A percentile compares a stretch with the other conserved stretches of the same genome.
Evolutionary conservation across 2,329 filamentous ascomycete genomes (phyloP).

Genomic region (Colletotrichum graminicola): DNA sequence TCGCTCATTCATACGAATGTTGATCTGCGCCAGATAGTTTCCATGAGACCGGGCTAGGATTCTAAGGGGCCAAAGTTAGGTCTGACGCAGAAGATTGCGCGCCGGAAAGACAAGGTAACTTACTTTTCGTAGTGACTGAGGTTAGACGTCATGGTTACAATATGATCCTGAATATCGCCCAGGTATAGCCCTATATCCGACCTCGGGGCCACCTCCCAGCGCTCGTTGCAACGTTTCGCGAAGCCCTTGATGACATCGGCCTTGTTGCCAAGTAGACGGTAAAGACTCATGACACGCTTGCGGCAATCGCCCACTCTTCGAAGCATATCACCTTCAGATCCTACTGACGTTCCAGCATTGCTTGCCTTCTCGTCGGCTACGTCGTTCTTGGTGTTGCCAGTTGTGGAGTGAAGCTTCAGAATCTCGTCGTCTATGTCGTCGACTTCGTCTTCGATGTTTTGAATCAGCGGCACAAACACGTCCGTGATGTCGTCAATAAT

Average conservation of each 20-base stretch:
- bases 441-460: slow-evolving; percentile 94
- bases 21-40: slow-evolving; percentile 99
- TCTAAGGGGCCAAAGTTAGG: slow-evolving; percentile 57
- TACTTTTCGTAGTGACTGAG: slow-evolving; percentile 96
- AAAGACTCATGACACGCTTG: slow-evolving; percentile 97
- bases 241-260: slow-evolving; percentile 99
- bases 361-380: slow-evolving; percentile 59
- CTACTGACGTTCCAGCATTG: slow-evolving; percentile 59
- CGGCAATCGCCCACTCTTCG: slow-evolving; percentile 92
- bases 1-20: slow-evolving; percentile 98
- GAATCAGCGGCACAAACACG: slow-evolving; percentile 91
- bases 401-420: slow-evolving; percentile 79
- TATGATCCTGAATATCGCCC: slow-evolving; percentile 98
- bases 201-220: slow-evolving; percentile 94
- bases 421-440: slow-evolving; percentile 97
- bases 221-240: slow-evolving; percentile 97
- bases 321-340: slow-evolving; percentile 83
- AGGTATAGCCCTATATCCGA: slow-evolving; percentile 98
- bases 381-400: slow-evolving; percentile 57
- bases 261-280: slow-evolving; percentile 93
- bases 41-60: slow-evolving; percentile 91
- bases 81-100: no score
- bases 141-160: slow-evolving; percentile 98
- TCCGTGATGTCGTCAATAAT: slow-evolving; percentile 99
- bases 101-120: slow-evolving; percentile 49